These are phyloP conservation scores for Hyphodiscus sp. DNA, from an alignment of 2,329 filamentous ascomycete species.

Conservation along the genomic window DNA sequence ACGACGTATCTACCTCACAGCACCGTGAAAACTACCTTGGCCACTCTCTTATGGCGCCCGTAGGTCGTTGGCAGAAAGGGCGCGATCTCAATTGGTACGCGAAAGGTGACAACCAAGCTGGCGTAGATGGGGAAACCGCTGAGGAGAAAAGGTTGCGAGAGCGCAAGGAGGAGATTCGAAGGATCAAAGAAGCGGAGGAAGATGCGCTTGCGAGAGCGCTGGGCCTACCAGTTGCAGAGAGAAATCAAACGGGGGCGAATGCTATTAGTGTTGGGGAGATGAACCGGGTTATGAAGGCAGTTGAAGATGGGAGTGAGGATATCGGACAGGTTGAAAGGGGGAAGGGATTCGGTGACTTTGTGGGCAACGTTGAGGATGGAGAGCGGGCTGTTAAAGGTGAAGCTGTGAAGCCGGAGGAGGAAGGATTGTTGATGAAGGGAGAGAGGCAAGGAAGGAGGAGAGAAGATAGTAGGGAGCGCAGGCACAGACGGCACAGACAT, in stretches of 20 bases:
- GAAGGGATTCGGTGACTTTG: slow-evolving; percentile 28
- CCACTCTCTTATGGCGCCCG: slow-evolving; percentile 67
- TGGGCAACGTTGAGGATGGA: slow-evolving; percentile 20
- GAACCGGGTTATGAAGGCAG: slow-evolving; percentile 46
- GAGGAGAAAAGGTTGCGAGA: slow-evolving; percentile 54
- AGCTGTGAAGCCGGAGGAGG: slow-evolving; percentile 10
- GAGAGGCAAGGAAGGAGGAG: slow-evolving; percentile 26
- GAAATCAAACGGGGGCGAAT: slow-evolving; percentile 52
- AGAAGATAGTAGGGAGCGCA: slow-evolving; percentile 19
- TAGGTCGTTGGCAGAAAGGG: slow-evolving; percentile 67
- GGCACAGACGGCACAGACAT: slow-evolving; percentile 27
- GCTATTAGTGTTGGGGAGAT: slow-evolving; percentile 59
- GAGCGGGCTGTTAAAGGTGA: slow-evolving; percentile 9
- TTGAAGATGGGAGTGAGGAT: slow-evolving; percentile 33
- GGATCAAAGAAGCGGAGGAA: slow-evolving; percentile 85
- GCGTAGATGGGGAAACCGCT: slow-evolving; percentile 49
- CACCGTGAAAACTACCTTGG: slow-evolving; percentile 84
- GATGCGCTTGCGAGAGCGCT: slow-evolving; percentile 81
- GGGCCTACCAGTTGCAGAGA: slow-evolving; percentile 66
- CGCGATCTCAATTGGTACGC: slow-evolving; percentile 59
- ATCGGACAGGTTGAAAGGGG: slow-evolving; percentile 24
- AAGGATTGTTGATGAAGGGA: slow-evolving; percentile 14
- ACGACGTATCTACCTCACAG: slow-evolving; percentile 80
- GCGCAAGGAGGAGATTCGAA: slow-evolving; percentile 69
- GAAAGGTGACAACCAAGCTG: slow-evolving; percentile 45